Base-by-base conservation (phyloP, 1,139 yeast genomes). In the Meyerozyma guilliermondii region DNA sequence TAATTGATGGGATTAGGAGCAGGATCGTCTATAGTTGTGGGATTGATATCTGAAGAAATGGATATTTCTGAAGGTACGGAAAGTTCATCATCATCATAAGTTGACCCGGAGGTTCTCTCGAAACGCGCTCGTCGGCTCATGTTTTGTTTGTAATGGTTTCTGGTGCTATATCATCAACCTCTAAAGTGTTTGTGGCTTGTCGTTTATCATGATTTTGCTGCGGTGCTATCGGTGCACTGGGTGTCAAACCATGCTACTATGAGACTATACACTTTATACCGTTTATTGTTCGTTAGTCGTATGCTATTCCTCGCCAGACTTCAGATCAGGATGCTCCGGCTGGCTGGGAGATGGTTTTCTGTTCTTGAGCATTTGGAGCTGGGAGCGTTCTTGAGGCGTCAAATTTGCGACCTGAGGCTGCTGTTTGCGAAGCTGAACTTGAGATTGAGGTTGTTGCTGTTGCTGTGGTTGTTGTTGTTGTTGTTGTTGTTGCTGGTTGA, bases 341-440 rank as follows among this genome's bases (percentile, higher is more conserved):
- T 13, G 18, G 41, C 20, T 20, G 37, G 36, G 28, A 10, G 28
- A 26, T 11, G 28, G 24, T 46, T 64, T 62, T 5, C 63, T 62
- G 6, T 68, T 67, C 45, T 66, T 67, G 39, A 66, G 49, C 68
- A 65, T 65, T 42, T 65, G 71, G 16, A 67, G 49, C 49, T 67
- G 72, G 40, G 56, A 63, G 38, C 70, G 50, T 45, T 66, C 72
- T 44, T 67, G 71, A 2, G 71, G 68, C 1, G 70, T 63, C 36
- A 67, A 53, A 2, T 63, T 57, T 4, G 68, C 66, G 11, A 62
- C 48, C 46, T 61, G 68, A 7, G 58, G 56, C 39, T 55, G 63
- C 39, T n/a, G n/a, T n/a, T 57, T 58, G 20, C 50, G 55, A 37
- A 27, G 27, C 17, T 43, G 43, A 39, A 13, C 20, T 39, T 42